Evolutionary conservation across 352 stramenopile species (phyloP).

Genomic region (Blastocystis sp.): DNA sequence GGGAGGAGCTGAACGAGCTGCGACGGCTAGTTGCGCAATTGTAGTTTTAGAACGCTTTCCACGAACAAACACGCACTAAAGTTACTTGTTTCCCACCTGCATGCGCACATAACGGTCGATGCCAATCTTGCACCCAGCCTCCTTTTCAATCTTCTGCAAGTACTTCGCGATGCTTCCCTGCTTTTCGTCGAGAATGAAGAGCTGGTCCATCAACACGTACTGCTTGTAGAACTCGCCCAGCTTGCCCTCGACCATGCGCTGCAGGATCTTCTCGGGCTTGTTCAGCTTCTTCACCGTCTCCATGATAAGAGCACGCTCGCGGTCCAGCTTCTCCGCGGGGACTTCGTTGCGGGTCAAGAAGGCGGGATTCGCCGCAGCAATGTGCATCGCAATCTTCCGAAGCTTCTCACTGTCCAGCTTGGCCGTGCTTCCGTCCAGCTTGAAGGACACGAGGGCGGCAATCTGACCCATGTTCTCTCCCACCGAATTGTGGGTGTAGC

Average conservation of each 20-base stretch:
- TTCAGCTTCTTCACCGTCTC: conserved; percentile 62
- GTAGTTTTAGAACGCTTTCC: background rate
- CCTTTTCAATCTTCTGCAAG: conserved; percentile 47
- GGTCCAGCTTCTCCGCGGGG: conserved; percentile 23
- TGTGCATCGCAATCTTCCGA: conserved; percentile 71
- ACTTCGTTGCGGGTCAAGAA: conserved; percentile 46
- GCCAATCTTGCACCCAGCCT: conserved; percentile 27
- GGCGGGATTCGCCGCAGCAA: conserved; percentile 65
- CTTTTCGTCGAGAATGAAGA: conserved; percentile 71
- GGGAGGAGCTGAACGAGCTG: background rate
- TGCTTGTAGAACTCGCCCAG: conserved; percentile 72
- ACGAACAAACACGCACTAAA: conserved; percentile 58
- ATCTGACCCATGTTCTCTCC: conserved; percentile 71
- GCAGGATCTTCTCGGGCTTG: conserved; percentile 75
- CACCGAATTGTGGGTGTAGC: conserved; percentile 68
- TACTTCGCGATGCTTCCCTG: conserved; percentile 45
- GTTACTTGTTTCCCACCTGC: conserved; percentile 69
- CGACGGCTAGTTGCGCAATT: background rate
- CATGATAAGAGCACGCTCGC: conserved; percentile 43
- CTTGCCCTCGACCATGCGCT: conserved; percentile 71
- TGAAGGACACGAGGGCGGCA: conserved; percentile 34
- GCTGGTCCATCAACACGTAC: conserved; percentile 70
- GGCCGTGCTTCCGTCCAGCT: background rate
- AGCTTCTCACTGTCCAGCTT: conserved; percentile 23
- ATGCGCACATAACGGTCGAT: conserved; percentile 66